Base-by-base conservation (phyloP, 768 basidiomycete genomes). In the Crepidotus variabilis region DNA sequence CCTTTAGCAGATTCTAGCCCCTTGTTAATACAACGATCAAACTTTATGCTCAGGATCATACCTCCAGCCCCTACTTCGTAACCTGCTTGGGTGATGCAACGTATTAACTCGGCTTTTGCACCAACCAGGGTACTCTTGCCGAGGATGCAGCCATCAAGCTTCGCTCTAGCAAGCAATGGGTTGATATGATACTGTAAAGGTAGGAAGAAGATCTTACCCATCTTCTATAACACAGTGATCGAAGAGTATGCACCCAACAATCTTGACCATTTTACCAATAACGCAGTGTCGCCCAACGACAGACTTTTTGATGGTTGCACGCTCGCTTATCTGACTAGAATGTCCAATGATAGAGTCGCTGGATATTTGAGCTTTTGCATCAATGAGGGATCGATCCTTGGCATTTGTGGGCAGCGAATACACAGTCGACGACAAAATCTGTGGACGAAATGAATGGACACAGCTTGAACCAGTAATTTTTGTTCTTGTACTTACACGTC, bases 141-240 rank as follows among this genome's bases (percentile, higher is more conserved):
- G 5, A 93, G 73, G 47, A 92, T 84, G 57, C 83, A 90, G 9
- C 84, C 83, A 14, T 92, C 90, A 1, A 93, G 69, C 70, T 88
- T 92, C 3, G 82, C 88, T 1, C 90, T 92, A 59, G 20, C 55
- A 35, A 47, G 39, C 18, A 2, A 61, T 56, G 47, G 55, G 32
- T 45, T 54, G 6, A 48, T 4, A 3, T 8, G 3, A 28, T 28
- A 28, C 28, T 28, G 28, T 28, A 28, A 28, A 28, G 3, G 28
- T n/a, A 28, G 8, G 28, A 3, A 3, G 39, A 11, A 14, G 3
- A 43, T 66, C 84, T 65, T 60, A 93, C 94, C 93, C 92, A 56
- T 96, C 93, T 45, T 82, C 89, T 11, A 98, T 74, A 3, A 90
- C 80, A 63, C 94, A 95, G 64, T 96, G 94, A 65, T 97, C 95